Evolutionary conservation across 495 filamentous ascomycete species (phyloP).

Genomic region (Penicillium herquei): DNA sequence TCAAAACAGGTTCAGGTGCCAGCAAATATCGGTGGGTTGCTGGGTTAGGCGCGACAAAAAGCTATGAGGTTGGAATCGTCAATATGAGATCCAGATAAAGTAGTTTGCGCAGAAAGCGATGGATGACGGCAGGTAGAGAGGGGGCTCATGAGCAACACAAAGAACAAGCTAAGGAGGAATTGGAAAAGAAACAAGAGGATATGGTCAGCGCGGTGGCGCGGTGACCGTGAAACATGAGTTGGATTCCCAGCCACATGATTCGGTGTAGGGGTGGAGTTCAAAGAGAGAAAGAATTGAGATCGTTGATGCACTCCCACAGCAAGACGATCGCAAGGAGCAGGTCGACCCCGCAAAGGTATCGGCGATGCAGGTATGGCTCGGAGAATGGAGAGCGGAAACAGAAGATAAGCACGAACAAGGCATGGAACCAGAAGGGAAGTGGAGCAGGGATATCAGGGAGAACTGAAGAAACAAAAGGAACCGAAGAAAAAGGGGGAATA

Average conservation of each 20-base stretch:
- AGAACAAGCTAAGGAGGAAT: constrained; percentile 17
- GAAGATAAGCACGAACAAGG: constrained; percentile 1
- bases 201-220: constrained; percentile 1
- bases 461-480: constrained; percentile 4
- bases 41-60: constrained; percentile 15
- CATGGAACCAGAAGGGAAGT: not conserved
- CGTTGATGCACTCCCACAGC: not conserved
- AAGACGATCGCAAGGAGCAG: not conserved
- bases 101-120: constrained; percentile 20
- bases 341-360: not conserved
- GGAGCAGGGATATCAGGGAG: not conserved
- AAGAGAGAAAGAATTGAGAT: constrained; percentile 18
- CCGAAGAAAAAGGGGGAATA: constrained; percentile 28
- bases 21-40: constrained; percentile 4
- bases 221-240: constrained; percentile 2
- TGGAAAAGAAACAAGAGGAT: constrained; percentile 15
- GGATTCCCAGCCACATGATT: constrained; percentile 6
- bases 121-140: constrained; percentile 18
- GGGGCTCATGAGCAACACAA: constrained; percentile 18
- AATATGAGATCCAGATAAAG: constrained; percentile 36
- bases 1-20: not conserved
- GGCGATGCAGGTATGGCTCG: not conserved
- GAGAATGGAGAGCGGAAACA: not conserved
- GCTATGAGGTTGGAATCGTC: constrained; percentile 41
- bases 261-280: constrained; percentile 8